A percentile compares a stretch with the other conserved stretches of the same genome.
These are phyloP conservation scores for Syzygium syzygioides DNA, from an alignment of 441 rosid species.

Conservation along the genomic window DNA sequence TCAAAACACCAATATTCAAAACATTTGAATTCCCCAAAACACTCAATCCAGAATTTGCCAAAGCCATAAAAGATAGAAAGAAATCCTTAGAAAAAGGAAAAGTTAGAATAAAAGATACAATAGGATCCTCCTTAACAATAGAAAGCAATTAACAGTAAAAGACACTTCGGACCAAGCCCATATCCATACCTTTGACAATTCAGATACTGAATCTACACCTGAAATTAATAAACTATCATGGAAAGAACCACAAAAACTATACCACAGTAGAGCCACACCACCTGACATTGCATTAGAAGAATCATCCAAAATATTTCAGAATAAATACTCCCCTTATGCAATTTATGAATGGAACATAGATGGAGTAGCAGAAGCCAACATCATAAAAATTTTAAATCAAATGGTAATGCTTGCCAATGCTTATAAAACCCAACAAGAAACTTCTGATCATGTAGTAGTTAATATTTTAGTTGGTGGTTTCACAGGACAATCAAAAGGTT, in stretches of 20 bases:
- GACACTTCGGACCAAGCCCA: neutral
- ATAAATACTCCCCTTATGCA: neutral
- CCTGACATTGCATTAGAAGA: neutral
- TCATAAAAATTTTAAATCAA: neutral
- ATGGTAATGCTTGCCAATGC: neutral
- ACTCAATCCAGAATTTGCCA: neutral
- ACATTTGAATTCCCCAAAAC: neutral
- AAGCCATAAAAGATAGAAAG: neutral
- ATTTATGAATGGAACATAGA: neutral
- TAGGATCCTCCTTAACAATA: no score
- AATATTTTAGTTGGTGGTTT: neutral
- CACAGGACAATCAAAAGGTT: neutral
- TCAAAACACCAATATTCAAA: neutral
- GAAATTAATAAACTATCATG: neutral
- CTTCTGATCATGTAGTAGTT: neutral
- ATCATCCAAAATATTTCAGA: neutral
- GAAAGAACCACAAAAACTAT: neutral
- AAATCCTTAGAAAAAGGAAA: no score
- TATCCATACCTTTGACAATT: no score
- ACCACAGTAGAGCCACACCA: neutral
- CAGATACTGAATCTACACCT: neutral
- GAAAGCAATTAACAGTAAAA: no score
- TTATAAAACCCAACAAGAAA: neutral
- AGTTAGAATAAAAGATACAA: no score
- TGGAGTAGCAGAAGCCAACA: neutral